phyloP scores from a whole-genome alignment of 768 basidiomycete genomes.

The Russula abietina region DNA sequence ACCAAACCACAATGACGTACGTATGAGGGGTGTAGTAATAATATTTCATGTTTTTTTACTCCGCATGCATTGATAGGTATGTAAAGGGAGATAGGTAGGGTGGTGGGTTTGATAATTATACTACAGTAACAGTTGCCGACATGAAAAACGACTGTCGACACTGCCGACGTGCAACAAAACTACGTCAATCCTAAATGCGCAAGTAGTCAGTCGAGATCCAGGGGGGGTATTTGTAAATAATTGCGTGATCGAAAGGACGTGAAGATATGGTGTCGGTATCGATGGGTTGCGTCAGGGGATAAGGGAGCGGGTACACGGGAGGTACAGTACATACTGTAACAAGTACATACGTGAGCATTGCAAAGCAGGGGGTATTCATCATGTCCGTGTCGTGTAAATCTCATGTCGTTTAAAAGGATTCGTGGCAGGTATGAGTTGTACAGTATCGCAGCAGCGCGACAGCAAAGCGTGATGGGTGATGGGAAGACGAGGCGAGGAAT shows the following conservation, averaged over 20 bases:
- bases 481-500: not conserved
- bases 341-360: slow-evolving; percentile 8
- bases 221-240: not conserved
- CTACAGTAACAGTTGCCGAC: not conserved
- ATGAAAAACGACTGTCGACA: not conserved
- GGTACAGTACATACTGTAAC: slow-evolving; percentile 12
- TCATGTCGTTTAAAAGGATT: not conserved
- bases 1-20: not conserved
- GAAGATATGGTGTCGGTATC: not conserved
- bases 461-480: not conserved
- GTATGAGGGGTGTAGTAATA: not conserved
- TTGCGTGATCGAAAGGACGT: not conserved
- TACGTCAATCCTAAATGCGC: not conserved
- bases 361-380: slow-evolving; percentile 9
- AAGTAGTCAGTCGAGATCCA: not conserved
- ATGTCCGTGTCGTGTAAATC: not conserved
- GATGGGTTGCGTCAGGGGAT: not conserved
- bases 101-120: not conserved
- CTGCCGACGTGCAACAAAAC: not conserved
- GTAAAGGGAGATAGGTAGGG: not conserved
- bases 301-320: slow-evolving; percentile 3
- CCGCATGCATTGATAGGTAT: not conserved
- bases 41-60: not conserved
- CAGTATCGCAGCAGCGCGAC: not conserved
- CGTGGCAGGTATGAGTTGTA: not conserved